Conservation (phyloP, 495 filamentous ascomycete species). For the Glonium stellatum region DNA sequence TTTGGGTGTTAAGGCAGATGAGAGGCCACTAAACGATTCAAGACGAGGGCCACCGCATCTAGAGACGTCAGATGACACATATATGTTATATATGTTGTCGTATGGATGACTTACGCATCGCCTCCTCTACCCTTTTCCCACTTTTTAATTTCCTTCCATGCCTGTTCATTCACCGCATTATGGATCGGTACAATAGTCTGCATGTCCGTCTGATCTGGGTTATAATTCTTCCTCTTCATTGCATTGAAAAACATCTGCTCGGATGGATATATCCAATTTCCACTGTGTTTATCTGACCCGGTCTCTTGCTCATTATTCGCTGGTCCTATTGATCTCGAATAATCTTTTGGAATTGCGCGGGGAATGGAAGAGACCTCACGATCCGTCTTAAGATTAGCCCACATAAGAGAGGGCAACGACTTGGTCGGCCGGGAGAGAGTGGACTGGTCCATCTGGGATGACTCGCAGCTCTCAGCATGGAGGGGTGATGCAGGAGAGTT, state of each 20-base stretch:
- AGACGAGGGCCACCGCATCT: constrained; percentile 77
- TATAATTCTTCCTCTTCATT: constrained; percentile 72
- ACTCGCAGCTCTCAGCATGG: constrained; percentile 29
- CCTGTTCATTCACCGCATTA: constrained; percentile 68
- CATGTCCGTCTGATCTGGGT: constrained; percentile 62
- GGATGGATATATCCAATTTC: constrained; percentile 95
- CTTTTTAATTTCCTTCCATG: constrained; percentile 42
- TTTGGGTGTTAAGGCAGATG: constrained; percentile 60
- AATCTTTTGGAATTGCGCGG: constrained; percentile 46
- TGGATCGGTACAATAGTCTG: constrained; percentile 90
- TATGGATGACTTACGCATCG: constrained; percentile 40
- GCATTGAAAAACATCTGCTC: constrained; percentile 95
- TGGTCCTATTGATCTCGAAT: constrained; percentile 30
- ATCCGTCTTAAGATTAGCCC: constrained; percentile 42
- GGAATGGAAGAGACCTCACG: constrained; percentile 82
- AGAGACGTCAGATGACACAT: not conserved
- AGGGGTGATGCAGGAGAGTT: constrained; percentile 27
- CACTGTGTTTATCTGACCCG: constrained; percentile 52
- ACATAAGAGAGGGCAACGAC: constrained; percentile 26
- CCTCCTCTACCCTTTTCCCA: constrained; percentile 69
- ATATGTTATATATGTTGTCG: not conserved
- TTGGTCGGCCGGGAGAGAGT: constrained; percentile 2
- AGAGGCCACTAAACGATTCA: constrained; percentile 70
- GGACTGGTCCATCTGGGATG: constrained; percentile 28
- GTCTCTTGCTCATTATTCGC: constrained; percentile 63